Base-by-base conservation (phyloP, 139 green algal species). In the Auxenochlorella protothecoides region DNA sequence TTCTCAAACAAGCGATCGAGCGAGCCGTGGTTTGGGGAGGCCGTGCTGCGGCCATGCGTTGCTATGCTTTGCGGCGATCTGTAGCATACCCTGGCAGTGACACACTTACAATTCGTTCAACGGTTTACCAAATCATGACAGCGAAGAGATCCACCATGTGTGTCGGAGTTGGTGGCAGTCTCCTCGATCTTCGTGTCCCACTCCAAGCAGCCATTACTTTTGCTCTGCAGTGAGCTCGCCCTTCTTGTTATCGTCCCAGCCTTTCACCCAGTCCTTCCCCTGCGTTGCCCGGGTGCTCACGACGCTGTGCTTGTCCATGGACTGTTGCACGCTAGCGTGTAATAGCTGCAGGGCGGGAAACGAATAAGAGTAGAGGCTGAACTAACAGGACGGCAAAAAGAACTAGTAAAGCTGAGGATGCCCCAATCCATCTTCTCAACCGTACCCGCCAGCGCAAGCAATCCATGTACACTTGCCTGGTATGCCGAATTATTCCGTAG, bases 171-270 rank as follows among this genome's bases (percentile, higher is more conserved):
- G 13, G 59, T n/a, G 55, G 66, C 53, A 61, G 66, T 44, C 27
- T 44, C 27, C 27, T 44, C 27, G 27, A 44, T 44, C 27, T 44
- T 44, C 27, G 27, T 44, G 27, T 44, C 27, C 27, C 27, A 44
- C 27, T 1, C 27, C 27, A 44, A 44, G 27, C 27, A 44, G 27
- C 27, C 27, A 44, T 44, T 44, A 44, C 27, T 44, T 44, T 44
- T 44, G 54, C 61, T 53, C 11, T 6, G 66, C 5, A 63, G 5
- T 53, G 14, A 8, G 14, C 15, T 66, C 44, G 16, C 52, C 63
- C 66, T 75, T 80, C 56, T 81, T 78, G 63, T 69, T 72, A 69
- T 93, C 88, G 72, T 91, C 81, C 88, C 88, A 93, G 5, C 86
- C 88, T 14, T 85, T 71, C 60, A 92, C 77, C 88, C 88, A 93